A percentile compares a stretch with the other conserved stretches of the same genome.
phyloP scores from a whole-genome alignment of 306 rosid species.

The Inga leiocalycina region DNA sequence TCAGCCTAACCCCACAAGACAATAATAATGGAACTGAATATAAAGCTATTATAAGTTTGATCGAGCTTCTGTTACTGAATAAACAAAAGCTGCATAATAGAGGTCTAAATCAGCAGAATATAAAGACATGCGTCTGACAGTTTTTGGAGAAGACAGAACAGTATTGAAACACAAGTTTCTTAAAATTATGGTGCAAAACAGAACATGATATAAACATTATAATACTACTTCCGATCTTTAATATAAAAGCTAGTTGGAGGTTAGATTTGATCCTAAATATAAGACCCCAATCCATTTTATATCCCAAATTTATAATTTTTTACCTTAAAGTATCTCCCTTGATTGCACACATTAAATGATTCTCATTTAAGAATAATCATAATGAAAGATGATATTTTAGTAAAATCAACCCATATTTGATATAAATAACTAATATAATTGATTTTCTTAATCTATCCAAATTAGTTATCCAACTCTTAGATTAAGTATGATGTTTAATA shows the following conservation, averaged over 20 bases:
- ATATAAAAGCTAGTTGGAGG: no score
- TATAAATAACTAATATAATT: no score
- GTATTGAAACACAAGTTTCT: conserved; percentile 49
- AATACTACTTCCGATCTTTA: neutral
- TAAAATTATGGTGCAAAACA: neutral
- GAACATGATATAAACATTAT: conserved; percentile 23
- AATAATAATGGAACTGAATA: neutral
- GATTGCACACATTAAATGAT: no score
- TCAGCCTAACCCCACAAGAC: conserved; percentile 17
- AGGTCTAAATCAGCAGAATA: conserved; percentile 41
- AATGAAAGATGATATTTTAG: no score
- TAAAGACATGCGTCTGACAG: conserved; percentile 51
- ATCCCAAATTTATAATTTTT: no score
- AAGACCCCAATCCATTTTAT: no score
- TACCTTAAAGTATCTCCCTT: no score
- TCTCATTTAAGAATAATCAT: no score
- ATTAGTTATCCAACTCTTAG: no score
- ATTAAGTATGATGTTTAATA: neutral
- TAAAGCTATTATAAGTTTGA: neutral
- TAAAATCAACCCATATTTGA: no score
- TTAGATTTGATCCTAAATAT: no score
- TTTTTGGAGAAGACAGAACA: conserved; percentile 44
- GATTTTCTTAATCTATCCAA: no score
- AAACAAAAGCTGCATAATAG: conserved; percentile 42
- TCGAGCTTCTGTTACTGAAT: conserved; percentile 17